Evolutionary conservation across 129 eudicot genomes (phyloP).

Genomic region (Chrysanthemum lavandulifolium): DNA sequence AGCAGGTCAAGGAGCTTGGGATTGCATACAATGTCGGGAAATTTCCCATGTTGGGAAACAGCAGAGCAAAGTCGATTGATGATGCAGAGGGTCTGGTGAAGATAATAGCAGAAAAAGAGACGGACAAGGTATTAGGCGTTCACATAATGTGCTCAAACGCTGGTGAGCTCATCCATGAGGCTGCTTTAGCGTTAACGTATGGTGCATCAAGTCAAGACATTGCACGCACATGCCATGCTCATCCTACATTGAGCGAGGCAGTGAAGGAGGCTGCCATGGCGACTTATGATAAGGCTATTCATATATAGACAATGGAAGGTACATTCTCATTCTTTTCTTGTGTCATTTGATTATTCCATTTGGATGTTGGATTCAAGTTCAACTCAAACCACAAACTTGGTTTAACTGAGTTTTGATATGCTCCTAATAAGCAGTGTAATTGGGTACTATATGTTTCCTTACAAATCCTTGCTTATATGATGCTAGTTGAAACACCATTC

Average conservation of each 20-base stretch:
- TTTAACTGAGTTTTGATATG: slow-evolving; percentile 2
- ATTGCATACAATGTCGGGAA: slow-evolving; percentile 69
- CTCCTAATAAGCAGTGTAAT: slow-evolving; percentile 5
- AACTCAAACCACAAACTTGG: neutral
- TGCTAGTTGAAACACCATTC: no score
- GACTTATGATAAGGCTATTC: slow-evolving; percentile 78
- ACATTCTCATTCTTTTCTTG: neutral
- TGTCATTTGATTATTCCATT: neutral
- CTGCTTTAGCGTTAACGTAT: slow-evolving; percentile 66
- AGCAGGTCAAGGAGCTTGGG: slow-evolving; percentile 78
- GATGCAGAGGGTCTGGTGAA: slow-evolving; percentile 88
- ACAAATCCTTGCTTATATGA: no score
- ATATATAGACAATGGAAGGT: slow-evolving; percentile 14
- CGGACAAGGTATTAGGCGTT: slow-evolving; percentile 78
- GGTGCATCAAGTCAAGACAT: slow-evolving; percentile 93
- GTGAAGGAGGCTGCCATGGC: slow-evolving; percentile 93
- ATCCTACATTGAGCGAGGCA: slow-evolving; percentile 89
- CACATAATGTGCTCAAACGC: slow-evolving; percentile 89
- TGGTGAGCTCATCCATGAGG: slow-evolving; percentile 93
- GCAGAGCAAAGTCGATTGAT: slow-evolving; percentile 91
- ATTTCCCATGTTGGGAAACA: slow-evolving; percentile 81
- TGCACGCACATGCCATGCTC: slow-evolving; percentile 97
- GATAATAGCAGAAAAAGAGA: slow-evolving; percentile 82
- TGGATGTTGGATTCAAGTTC: slow-evolving; percentile 9
- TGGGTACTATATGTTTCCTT: neutral